These are phyloP conservation scores for Suhomyces atakaporum DNA, from an alignment of 1,139 yeast genomes.

Conservation along the genomic window DNA sequence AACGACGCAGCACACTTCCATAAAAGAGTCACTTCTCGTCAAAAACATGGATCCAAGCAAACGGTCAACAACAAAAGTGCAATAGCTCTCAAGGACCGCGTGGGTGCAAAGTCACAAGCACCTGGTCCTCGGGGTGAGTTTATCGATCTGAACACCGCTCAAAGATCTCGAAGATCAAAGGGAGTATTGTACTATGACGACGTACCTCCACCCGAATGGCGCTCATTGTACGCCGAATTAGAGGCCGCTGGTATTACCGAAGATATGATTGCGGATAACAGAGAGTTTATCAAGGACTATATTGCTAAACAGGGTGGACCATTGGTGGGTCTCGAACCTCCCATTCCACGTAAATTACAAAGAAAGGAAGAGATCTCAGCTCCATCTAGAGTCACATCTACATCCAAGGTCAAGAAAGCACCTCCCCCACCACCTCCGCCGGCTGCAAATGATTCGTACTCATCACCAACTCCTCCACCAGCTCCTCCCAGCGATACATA, in stretches of 20 bases:
- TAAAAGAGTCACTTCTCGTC: conserved; percentile 73
- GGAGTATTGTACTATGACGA: conserved; percentile 74
- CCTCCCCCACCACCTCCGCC: conserved; percentile 52
- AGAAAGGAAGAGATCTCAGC: conserved; percentile 13
- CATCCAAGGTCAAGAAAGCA: conserved; percentile 33
- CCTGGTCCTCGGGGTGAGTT: conserved; percentile 79
- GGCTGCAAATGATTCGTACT: conserved; percentile 5
- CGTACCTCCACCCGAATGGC: conserved; percentile 86
- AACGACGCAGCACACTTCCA: conserved; percentile 83
- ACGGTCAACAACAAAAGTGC: conserved; percentile 87
- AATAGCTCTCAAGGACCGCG: conserved; percentile 65
- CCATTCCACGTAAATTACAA: conserved; percentile 66
- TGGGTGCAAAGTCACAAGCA: conserved; percentile 34
- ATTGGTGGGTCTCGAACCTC: conserved; percentile 82
- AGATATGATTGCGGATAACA: conserved; percentile 86
- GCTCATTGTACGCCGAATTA: conserved; percentile 69
- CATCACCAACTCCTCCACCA: conserved; percentile 8
- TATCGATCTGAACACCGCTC: conserved; percentile 52
- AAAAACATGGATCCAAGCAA: conserved; percentile 82
- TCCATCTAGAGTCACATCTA: conserved; percentile 8
- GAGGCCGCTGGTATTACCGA: conserved; percentile 81
- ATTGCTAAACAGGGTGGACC: conserved; percentile 81
- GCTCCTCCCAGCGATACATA: conserved; percentile 3
- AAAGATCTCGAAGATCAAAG: conserved; percentile 55
- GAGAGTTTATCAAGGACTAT: conserved; percentile 78